phyloP scores from a whole-genome alignment of 139 green algal genomes.

The Auxenochlorella pyrenoidosa region DNA sequence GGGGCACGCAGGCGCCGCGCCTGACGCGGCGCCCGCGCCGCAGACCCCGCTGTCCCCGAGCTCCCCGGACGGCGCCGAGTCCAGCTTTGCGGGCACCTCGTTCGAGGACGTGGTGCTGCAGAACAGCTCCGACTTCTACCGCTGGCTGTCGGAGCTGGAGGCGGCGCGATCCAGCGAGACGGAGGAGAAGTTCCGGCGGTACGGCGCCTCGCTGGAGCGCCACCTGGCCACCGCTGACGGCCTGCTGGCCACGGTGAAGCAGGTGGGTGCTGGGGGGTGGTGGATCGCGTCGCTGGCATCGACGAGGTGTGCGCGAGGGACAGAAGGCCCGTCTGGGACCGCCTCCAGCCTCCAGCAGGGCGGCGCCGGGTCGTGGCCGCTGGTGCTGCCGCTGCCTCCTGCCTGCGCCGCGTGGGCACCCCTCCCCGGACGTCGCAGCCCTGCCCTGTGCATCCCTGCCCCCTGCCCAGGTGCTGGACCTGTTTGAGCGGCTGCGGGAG shows the following conservation, averaged over 20 bases:
- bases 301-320: too few relatives aligned
- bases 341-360: too few relatives aligned
- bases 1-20: neutral
- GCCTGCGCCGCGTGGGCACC: neutral
- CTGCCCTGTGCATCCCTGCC: neutral
- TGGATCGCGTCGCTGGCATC: too few relatives aligned
- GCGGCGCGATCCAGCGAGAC: conserved; percentile 77
- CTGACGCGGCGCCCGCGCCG: neutral
- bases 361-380: too few relatives aligned
- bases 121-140: conserved; percentile 87
- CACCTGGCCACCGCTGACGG: conserved; percentile 72
- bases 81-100: conserved; percentile 60
- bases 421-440: too few relatives aligned
- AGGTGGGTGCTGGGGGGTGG: neutral
- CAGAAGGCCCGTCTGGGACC: too few relatives aligned
- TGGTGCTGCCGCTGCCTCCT: neutral
- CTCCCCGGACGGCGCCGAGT: conserved; percentile 19
- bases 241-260: conserved; percentile 53
- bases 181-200: conserved; percentile 89
- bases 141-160: conserved; percentile 91
- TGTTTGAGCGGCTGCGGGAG: conserved; percentile 71
- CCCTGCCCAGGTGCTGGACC: conserved; percentile 61
- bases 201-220: conserved; percentile 63
- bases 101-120: conserved; percentile 58
- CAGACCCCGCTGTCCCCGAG: conserved; percentile 7